Base-by-base conservation (phyloP, 2,329 filamentous ascomycete species). In the Penicillium brevicompactum region DNA sequence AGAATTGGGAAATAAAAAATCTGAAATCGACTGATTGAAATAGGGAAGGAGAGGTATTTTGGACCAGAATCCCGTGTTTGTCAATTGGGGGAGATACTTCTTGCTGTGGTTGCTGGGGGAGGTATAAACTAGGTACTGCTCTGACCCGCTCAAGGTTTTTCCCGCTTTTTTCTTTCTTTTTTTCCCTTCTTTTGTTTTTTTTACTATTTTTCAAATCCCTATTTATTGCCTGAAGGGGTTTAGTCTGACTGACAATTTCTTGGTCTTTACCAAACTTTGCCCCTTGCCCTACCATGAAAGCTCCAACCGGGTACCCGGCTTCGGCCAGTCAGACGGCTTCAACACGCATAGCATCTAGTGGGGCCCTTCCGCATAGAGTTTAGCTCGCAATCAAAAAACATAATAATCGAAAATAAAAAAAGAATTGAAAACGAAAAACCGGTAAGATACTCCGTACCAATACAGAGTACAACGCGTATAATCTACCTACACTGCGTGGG, bases 31-130 rank as follows among this genome's bases (percentile, higher is more conserved):
- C 45, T 45, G 46, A 47, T 31, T 27, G 10, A 55, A 58, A 61
- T 40, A 46, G 44, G 42, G 40, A 45, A 51, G 42, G 46, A 49
- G 21, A 49, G 54, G 51, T 53, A 53, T 53, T 54, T 53, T 49
- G 55, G 53, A 49, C 46, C 10, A 46, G 32, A 61, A 52, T 55
- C 56, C 58, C 59, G 59, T 57, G 56, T 61, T 53, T 55, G 48
- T 57, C 31, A 24, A 40, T 47, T 50, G 47, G 44, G 51, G 21
- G 43, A 48, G 45, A 57, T 57, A 64, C 55, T 49, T 60, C 18
- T 53, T 37, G 42, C 13, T 37, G 18, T 53, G 51, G 61, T 62
- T 63, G 61, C 59, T 63, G 56, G 61, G 57, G 60, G 32, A 49
- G 37, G 49, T 41, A 49, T 48, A 47, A 22, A 2, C 22, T 4